Evolutionary conservation across 495 filamentous ascomycete species (phyloP), one percentile per base, ranked within the genome.

Genomic region (Penicillium antarcticum): DNA sequence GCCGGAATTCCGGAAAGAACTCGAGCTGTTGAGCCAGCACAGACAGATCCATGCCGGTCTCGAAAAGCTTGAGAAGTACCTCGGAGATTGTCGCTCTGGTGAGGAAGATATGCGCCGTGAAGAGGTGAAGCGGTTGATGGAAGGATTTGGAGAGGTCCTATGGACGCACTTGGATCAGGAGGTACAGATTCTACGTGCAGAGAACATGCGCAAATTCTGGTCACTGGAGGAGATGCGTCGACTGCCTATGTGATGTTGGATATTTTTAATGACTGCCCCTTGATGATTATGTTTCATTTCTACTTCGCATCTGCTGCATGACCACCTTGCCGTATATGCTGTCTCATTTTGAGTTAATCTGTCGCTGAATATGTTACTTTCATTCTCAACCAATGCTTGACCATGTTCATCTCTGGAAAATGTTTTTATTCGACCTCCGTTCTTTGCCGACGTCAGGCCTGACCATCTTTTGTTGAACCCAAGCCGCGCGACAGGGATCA

Each of bases 191-290:
- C 65, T 92, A 3, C 78, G 80, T 4, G 87, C 90, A 38, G 88
- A 94, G 62, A 92, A 91, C 65, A 95, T 97, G 92, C 76, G 90
- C 60, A 82, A 78, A 59, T 90, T 86, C 67, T 97, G 89, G 89
- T 85, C 75, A 1, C 23, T 82, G 35, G 81, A 87, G 48, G 92
- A 96, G 74, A 86, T 97, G 71, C 75, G 70, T 62, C 58, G 70
- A 35, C 77, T 96, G 66, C 86, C 84, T 2, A 87, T 91, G 68
- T 91, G 48, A 65, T 55, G 8, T 8, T 38, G 11, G n/a, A 38
- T 1, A 9, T 29, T 4, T 29, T 29, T 29, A 29, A 29, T 29
- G 26, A 29, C 26, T 29, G 26, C 26, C 26, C 24, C 26, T 29
- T 29, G 26, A 29, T 29, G 26, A 29, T 29, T 29, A 0, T 9